phyloP scores from a whole-genome alignment of 2,329 filamentous ascomycete species.

The Bipolaris oryzae region DNA sequence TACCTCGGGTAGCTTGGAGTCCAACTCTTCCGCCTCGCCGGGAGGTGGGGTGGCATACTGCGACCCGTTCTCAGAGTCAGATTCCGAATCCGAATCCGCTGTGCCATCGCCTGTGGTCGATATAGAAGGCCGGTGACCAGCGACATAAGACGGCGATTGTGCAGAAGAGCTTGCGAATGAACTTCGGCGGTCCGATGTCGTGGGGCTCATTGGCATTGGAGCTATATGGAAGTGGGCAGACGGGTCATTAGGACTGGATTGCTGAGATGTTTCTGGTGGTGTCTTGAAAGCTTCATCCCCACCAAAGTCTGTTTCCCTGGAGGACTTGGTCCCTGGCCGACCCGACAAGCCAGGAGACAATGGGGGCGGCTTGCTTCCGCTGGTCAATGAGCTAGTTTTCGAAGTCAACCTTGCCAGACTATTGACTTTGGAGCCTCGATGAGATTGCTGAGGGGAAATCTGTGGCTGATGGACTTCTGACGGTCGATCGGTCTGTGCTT shows the following conservation, averaged over 20 bases:
- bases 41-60: conserved; percentile 43
- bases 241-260: conserved; percentile 44
- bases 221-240: conserved; percentile 38
- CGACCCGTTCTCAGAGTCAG: conserved; percentile 32
- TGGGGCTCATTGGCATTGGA: conserved; percentile 43
- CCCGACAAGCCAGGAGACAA: conserved; percentile 37
- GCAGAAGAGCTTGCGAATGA: conserved; percentile 43
- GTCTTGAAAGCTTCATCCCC: conserved; percentile 53
- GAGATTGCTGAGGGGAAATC: conserved; percentile 34
- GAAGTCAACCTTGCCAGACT: conserved; percentile 45
- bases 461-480: conserved; percentile 28
- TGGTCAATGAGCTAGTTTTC: conserved; percentile 44
- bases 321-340: conserved; percentile 46
- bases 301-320: conserved; percentile 46
- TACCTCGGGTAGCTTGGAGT: conserved; percentile 35
- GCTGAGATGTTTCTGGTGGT: conserved; percentile 51
- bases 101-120: conserved; percentile 41
- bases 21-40: conserved; percentile 28
- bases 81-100: conserved; percentile 28
- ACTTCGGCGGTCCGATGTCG: conserved; percentile 37
- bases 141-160: conserved; percentile 43
- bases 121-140: conserved; percentile 43
- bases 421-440: conserved; percentile 37
- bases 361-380: conserved; percentile 37
- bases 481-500: conserved; percentile 35